A percentile compares a stretch with the other conserved stretches of the same genome.
Evolutionary conservation across 495 filamentous ascomycete species (phyloP).

Genomic region (Penicillium cataractarum): DNA sequence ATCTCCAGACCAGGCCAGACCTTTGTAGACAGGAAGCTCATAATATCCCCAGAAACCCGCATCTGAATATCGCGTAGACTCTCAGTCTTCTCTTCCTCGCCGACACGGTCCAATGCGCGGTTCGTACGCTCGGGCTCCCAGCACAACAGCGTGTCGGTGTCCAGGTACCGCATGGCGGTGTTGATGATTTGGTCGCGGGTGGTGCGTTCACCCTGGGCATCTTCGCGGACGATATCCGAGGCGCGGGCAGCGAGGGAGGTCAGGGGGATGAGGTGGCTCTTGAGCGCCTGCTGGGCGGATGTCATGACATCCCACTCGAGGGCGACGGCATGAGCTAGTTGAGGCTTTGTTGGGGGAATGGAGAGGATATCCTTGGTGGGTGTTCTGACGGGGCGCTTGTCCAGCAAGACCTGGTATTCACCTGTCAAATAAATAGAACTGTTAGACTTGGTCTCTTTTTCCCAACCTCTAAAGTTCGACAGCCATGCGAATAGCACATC

Average conservation of each 20-base stretch:
- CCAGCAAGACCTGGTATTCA: slow-evolving; percentile 72
- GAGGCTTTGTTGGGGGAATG: slow-evolving; percentile 72
- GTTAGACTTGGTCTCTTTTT: background rate
- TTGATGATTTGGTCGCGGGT: slow-evolving; percentile 61
- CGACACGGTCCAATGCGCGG: slow-evolving; percentile 30
- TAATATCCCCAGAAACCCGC: slow-evolving; percentile 64
- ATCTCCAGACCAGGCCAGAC: slow-evolving; percentile 90
- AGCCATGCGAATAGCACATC: background rate
- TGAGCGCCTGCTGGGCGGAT: slow-evolving; percentile 74
- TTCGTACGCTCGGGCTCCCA: slow-evolving; percentile 70
- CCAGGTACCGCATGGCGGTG: slow-evolving; percentile 79
- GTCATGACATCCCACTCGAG: slow-evolving; percentile 89
- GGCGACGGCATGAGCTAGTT: slow-evolving; percentile 84
- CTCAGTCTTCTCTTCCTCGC: slow-evolving; percentile 39
- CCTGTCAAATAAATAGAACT: slow-evolving; percentile 48
- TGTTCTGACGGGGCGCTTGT: slow-evolving; percentile 75
- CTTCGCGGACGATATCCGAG: slow-evolving; percentile 72
- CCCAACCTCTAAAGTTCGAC: background rate
- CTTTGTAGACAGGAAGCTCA: slow-evolving; percentile 65
- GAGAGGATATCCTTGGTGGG: slow-evolving; percentile 73
- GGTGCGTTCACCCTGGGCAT: slow-evolving; percentile 49
- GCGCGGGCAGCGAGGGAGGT: slow-evolving; percentile 83
- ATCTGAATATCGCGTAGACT: slow-evolving; percentile 75
- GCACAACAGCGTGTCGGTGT: slow-evolving; percentile 93
- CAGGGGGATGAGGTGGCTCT: slow-evolving; percentile 83